Evolutionary conservation across 192 early-diverging fungal species (phyloP).

Genomic region (Phlyctochytrium arcticum): DNA sequence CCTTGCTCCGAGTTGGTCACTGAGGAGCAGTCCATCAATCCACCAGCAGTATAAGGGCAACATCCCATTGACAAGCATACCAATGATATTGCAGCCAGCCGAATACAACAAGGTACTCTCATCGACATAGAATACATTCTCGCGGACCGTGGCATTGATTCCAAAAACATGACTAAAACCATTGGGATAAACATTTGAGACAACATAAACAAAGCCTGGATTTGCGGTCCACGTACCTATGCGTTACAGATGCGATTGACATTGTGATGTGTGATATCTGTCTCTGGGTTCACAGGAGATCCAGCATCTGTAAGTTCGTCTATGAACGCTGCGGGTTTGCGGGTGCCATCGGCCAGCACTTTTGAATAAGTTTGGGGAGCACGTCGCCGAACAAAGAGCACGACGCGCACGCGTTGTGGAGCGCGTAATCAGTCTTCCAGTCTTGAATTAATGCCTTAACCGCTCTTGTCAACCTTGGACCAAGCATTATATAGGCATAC

Average conservation of each 20-base stretch:
- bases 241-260: slow-evolving; percentile 28
- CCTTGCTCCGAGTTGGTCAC: slow-evolving; percentile 45
- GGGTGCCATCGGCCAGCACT: too few species aligned
- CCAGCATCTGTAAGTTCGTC: too few species aligned
- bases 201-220: neutral
- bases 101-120: slow-evolving; percentile 49
- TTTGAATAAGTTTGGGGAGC: too few species aligned
- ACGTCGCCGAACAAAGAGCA: too few species aligned
- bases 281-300: too few species aligned
- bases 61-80: slow-evolving; percentile 7
- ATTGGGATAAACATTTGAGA: neutral
- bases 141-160: slow-evolving; percentile 28
- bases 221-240: slow-evolving; percentile 2
- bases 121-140: slow-evolving; percentile 48
- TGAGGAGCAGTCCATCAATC: neutral
- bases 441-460: too few species aligned
- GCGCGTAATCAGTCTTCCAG: too few species aligned
- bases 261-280: too few species aligned
- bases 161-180: slow-evolving; percentile 41
- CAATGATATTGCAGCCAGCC: slow-evolving; percentile 46
- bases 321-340: too few species aligned
- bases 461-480: too few species aligned
- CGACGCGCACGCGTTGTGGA: too few species aligned
- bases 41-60: neutral
- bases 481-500: too few species aligned